Conservation (phyloP, 495 filamentous ascomycete genomes). For the Neurospora sp. region DNA sequence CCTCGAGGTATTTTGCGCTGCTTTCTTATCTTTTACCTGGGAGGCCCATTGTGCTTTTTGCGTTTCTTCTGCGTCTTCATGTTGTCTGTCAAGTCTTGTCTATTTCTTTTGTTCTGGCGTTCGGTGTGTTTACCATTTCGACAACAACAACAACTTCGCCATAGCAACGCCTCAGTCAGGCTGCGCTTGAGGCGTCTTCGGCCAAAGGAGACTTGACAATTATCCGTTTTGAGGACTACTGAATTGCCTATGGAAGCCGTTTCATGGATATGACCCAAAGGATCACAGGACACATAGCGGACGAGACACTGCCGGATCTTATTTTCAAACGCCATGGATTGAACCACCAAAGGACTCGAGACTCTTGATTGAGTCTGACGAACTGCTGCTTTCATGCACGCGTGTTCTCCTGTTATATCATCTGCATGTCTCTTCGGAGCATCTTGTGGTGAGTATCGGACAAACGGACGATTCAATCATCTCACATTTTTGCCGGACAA, state of each 20-base stretch:
- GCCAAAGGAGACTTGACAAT: not conserved
- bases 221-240: not conserved
- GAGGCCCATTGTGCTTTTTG: conserved; percentile 23
- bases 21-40: conserved; percentile 21
- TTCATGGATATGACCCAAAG: not conserved
- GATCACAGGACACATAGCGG: not conserved
- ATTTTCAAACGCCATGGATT: not conserved
- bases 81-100: conserved; percentile 20
- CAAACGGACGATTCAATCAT: not conserved
- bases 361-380: not conserved
- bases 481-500: not conserved
- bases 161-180: not conserved
- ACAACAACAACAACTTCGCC: not conserved
- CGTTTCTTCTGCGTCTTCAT: conserved; percentile 5
- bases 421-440: not conserved
- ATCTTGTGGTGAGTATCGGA: not conserved
- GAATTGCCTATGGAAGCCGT: not conserved
- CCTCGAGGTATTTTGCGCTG: conserved; percentile 40
- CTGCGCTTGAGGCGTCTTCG: not conserved
- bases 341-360: not conserved
- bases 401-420: not conserved
- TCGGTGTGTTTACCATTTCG: not conserved
- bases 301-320: not conserved
- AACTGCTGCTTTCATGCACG: not conserved
- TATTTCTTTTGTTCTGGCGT: conserved; percentile 2